These are phyloP conservation scores for Apostasia ramifera DNA, from an alignment of 106 monocot species.

Conservation along the genomic window DNA sequence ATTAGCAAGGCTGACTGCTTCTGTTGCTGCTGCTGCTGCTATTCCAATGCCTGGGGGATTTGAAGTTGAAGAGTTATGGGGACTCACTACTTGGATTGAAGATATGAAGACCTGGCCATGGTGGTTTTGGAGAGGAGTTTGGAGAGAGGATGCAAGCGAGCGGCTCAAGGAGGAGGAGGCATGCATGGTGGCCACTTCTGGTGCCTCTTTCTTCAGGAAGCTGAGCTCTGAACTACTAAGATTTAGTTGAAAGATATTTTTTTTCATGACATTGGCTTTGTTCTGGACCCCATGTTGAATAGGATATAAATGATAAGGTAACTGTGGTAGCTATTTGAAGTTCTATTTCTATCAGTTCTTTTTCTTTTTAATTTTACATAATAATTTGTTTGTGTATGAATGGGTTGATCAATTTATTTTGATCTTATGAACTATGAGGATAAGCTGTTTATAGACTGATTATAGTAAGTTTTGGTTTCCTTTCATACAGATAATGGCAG, in stretches of 20 bases:
- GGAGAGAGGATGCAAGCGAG: slow-evolving; percentile 16
- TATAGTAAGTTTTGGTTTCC: neutral
- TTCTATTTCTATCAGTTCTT: neutral
- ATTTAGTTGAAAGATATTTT: neutral
- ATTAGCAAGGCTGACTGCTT: slow-evolving; percentile 22
- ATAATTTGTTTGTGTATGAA: too few relatives aligned
- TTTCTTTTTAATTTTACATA: neutral
- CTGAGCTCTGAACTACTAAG: neutral
- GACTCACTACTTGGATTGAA: slow-evolving; percentile 10
- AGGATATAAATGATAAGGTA: slow-evolving; percentile 16
- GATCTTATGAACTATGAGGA: too few relatives aligned
- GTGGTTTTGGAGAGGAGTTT: neutral
- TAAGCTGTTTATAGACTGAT: neutral
- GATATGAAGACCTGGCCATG: slow-evolving; percentile 9
- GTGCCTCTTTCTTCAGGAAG: neutral
- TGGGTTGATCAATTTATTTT: too few relatives aligned
- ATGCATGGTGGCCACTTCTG: slow-evolving; percentile 5
- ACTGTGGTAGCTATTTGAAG: slow-evolving; percentile 3
- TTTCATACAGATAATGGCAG: neutral
- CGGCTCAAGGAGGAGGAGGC: slow-evolving; percentile 22
- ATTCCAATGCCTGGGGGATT: slow-evolving; percentile 6
- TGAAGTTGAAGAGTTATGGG: neutral
- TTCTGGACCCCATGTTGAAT: neutral
- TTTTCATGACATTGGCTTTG: neutral
- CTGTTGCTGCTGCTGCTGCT: slow-evolving; percentile 1